These are phyloP conservation scores for Lactifluus rugatus DNA, from an alignment of 768 basidiomycete genomes.

Conservation along the genomic window DNA sequence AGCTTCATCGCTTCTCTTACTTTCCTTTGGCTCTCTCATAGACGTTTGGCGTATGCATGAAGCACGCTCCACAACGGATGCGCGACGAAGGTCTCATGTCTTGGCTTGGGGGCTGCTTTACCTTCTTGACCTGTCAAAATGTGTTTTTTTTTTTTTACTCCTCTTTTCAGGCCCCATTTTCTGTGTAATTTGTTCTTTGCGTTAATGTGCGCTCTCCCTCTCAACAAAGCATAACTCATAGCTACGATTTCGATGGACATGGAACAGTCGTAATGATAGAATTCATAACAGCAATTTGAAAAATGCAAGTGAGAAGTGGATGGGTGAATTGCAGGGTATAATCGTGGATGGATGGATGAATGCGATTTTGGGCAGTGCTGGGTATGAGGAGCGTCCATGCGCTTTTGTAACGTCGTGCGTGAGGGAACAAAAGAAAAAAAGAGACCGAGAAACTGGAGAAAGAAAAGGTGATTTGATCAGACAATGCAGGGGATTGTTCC, in stretches of 20 bases:
- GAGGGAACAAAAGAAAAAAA: background rate
- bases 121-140: background rate
- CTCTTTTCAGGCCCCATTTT: background rate
- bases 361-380: background rate
- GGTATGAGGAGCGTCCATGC: background rate
- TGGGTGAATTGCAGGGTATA: background rate
- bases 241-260: conserved; percentile 16
- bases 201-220: background rate
- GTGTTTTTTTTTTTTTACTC: background rate
- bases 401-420: background rate
- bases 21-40: background rate
- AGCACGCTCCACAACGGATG: background rate
- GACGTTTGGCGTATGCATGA: background rate
- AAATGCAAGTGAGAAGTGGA: background rate
- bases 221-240: conserved; percentile 14
- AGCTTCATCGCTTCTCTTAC: background rate
- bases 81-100: background rate
- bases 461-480: background rate
- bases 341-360: background rate
- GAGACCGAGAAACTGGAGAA: background rate
- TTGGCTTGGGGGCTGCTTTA: background rate
- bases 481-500: background rate
- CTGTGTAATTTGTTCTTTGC: background rate
- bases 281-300: background rate
- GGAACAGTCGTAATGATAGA: conserved; percentile 18